Base-by-base conservation (phyloP, 2,329 filamentous ascomycete genomes). In the Trichoderma atrobrunneum region DNA sequence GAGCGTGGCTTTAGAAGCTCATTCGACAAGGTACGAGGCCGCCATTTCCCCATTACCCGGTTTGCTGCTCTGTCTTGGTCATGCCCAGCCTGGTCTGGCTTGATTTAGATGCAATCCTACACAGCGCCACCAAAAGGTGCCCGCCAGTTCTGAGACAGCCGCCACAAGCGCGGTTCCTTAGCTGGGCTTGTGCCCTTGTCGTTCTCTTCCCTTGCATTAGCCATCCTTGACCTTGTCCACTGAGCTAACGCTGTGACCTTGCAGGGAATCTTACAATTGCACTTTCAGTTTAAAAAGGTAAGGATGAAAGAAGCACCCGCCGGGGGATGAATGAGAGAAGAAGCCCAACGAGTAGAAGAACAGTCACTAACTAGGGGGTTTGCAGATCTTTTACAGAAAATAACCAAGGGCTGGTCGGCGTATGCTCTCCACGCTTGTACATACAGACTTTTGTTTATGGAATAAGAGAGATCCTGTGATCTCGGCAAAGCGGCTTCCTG, bases 211-310 rank as follows among this genome's bases (percentile, higher is more conserved):
- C 48, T 51, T n/a, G 34, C 34, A n/a, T 67, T 63, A 36, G 24
- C 32, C n/a, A 34, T 10, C 72, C 63, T 63, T n/a, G 69, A 72
- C 72, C 72, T 24, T 72, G 72, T 64, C 57, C 48, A 14, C 48
- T 24, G 30, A 56, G 62, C 72, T 72, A 67, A 71, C 48, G 36
- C 30, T 54, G 43, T 51, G 28, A 68, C 63, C 56, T 59, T 14
- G 64, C 62, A 97, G 93, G 95, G 95, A 68, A 97, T 98, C 77
- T 85, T 99, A 72, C 95, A 98, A 83, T 88, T 99, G 72, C 95
- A 98, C 81, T 99, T 99, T 81, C 95, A 98, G 82, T 98, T 98
- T 87, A 99, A 98, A 83, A 97, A 97, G 90, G 94, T 97, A 82
- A 79, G 82, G 24, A 30, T 1, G 11, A 30, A 6, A 51, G 39